Evolutionary conservation across 306 rosid genomes (phyloP).

Genomic region (Delonix regia): DNA sequence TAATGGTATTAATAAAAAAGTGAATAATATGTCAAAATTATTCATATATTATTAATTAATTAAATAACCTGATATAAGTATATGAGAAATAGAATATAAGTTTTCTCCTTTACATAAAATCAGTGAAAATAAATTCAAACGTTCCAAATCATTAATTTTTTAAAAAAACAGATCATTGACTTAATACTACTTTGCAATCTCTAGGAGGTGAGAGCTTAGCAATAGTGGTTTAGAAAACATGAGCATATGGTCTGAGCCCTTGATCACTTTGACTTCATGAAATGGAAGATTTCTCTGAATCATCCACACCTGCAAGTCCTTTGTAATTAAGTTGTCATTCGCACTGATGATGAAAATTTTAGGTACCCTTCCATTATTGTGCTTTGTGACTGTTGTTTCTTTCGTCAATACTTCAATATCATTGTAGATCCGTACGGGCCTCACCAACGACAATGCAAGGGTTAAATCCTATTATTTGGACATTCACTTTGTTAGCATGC

Average conservation of each 20-base stretch:
- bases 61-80: no score
- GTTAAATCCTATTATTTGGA: constrained; percentile 38
- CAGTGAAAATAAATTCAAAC: no score
- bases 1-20: no score
- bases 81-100: no score
- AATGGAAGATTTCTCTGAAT: constrained; percentile 39
- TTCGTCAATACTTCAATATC: constrained; percentile 17
- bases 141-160: no score
- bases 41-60: no score
- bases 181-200: constrained; percentile 32
- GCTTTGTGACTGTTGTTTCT: constrained; percentile 28
- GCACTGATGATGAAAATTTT: constrained; percentile 40
- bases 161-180: no score
- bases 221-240: constrained; percentile 42
- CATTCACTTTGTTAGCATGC: neutral
- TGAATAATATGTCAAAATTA: no score
- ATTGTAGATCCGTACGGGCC: neutral
- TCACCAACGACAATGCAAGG: constrained; percentile 43
- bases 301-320: constrained; percentile 45
- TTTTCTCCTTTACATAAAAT: no score
- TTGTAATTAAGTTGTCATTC: constrained; percentile 16
- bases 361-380: constrained; percentile 46
- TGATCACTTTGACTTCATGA: constrained; percentile 35
- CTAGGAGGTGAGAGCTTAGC: constrained; percentile 25
- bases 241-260: constrained; percentile 52